Evolutionary conservation across 306 rosid genomes (phyloP), one percentile per base, ranked within the genome.

Genomic region (Prunus campanulata): DNA sequence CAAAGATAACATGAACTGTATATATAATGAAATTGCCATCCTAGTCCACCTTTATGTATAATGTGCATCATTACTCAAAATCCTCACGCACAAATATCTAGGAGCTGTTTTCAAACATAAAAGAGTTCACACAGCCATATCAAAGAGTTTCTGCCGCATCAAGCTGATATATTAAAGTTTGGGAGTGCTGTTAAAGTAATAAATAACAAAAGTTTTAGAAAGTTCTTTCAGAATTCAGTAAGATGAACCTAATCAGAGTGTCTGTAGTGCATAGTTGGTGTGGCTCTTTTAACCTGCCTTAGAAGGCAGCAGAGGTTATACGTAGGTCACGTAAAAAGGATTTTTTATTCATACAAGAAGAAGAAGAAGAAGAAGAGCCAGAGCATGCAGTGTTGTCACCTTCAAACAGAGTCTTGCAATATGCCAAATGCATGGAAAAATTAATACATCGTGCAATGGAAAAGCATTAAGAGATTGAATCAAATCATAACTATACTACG

Each of bases 1-100:
- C 22, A 85, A 64, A 62, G 70, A 61, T 54, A 68, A 14, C 60
- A 75, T 18, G 52, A 67, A 74, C 65, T 48, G 62, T 62, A 57
- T 16, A 77, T 80, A 79, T 49, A 55, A 18, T 51, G 49, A 3
- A 13, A 54, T 3, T 20, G 29, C 62, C 20, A 56, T 13, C 14
- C 19, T 13, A 49, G 9, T 49, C 54, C 14, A 49, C 19, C 54
- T 11, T 13, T 11, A 12, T 49, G 7, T 5, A 11, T 49, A 49
- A 49, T 49, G 54, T 49, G 2, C 57, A 52, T 13, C 22, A 52
- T 13, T 52, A 16, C 57, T 52, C 20, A 52, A 52, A 52, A 18
- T 5, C 57, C 9, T 27, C 44, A 69, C 46, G 30, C 50, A 30
- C 24, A 69, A 25, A 16, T 48, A 68, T 49, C 59, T 15, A 69